These are phyloP conservation scores for Boletus coccyginus DNA, from an alignment of 768 basidiomycete species.

Conservation along the genomic window DNA sequence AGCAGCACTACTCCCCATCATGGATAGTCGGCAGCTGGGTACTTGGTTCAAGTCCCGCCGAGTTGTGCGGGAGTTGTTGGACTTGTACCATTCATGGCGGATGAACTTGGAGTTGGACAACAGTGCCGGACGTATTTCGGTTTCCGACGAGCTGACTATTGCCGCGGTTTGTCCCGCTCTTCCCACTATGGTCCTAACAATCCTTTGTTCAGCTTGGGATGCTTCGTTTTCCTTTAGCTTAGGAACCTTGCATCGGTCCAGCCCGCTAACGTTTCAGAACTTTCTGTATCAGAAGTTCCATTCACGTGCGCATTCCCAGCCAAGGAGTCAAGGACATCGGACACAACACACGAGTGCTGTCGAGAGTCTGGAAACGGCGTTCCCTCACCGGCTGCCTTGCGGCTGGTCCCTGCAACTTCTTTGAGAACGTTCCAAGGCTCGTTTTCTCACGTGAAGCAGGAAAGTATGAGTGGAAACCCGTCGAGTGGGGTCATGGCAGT, in stretches of 20 bases:
- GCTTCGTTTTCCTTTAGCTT: background rate
- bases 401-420: background rate
- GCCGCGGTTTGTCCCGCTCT: background rate
- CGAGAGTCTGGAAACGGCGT: background rate
- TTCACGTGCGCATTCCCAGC: background rate
- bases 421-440: background rate
- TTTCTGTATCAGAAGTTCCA: background rate
- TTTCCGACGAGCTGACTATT: background rate
- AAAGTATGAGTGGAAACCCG: background rate
- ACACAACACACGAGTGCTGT: background rate
- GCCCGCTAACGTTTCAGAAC: background rate
- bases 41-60: too few relatives aligned
- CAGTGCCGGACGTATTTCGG: background rate
- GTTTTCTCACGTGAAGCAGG: constrained; percentile 3
- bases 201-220: background rate
- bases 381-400: background rate
- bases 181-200: background rate
- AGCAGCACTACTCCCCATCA: too few relatives aligned
- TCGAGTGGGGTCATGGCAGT: background rate
- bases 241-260: background rate
- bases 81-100: too few relatives aligned
- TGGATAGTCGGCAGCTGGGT: too few relatives aligned
- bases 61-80: too few relatives aligned
- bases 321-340: background rate
- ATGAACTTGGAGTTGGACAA: too few relatives aligned